Conservation (phyloP, 805 yeast genomes). For the Blastobotrys chiropterorum region DNA sequence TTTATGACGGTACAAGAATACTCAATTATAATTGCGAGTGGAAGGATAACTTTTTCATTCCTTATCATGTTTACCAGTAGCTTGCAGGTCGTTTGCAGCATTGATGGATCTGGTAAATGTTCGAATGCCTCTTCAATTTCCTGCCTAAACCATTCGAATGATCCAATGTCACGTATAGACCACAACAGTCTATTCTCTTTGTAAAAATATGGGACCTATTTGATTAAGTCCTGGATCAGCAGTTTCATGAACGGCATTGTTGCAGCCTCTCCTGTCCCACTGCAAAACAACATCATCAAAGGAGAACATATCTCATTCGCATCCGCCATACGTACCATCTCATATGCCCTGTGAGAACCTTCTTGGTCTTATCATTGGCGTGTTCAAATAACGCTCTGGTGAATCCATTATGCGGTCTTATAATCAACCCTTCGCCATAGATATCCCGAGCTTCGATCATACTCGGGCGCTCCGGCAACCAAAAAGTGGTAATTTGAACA, state of each 20-base stretch:
- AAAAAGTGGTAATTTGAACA: conserved; percentile 18
- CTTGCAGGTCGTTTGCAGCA: not conserved
- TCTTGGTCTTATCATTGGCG: conserved; percentile 9
- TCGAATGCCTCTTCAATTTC: conserved; percentile 8
- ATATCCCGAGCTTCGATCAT: not conserved
- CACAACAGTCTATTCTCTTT: conserved; percentile 11
- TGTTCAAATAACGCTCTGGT: conserved; percentile 11
- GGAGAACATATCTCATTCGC: conserved; percentile 35
- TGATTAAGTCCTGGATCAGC: not conserved
- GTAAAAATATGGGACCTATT: not conserved
- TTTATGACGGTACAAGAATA: not conserved
- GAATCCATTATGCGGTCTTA: conserved; percentile 24
- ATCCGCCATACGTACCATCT: conserved; percentile 45
- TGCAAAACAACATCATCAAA: conserved; percentile 38
- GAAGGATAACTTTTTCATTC: no score
- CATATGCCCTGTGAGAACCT: conserved; percentile 30
- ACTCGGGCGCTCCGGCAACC: conserved; percentile 9
- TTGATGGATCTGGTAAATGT: not conserved
- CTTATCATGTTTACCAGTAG: not conserved
- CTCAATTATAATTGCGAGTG: not conserved
- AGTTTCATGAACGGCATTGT: conserved; percentile 11
- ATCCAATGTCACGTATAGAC: conserved; percentile 7
- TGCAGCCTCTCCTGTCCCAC: conserved; percentile 42
- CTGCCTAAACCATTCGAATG: conserved; percentile 11
- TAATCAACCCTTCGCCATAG: conserved; percentile 36